A percentile compares a stretch with the other conserved stretches of the same genome.
Conservation (phyloP, 257 asterid genomes). For the Marsdenia floribunda region DNA sequence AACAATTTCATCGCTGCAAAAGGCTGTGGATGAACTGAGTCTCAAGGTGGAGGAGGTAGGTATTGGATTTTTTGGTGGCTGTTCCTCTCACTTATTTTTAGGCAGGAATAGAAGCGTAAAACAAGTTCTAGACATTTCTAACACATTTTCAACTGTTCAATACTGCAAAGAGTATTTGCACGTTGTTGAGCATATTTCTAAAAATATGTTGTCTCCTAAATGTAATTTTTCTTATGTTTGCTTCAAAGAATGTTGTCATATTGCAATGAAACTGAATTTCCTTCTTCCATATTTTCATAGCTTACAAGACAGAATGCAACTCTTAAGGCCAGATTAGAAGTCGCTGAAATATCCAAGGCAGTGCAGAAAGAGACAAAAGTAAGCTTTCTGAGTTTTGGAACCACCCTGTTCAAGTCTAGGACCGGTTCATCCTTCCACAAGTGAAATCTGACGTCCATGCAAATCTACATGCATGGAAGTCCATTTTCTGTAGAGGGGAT, state of each 20-base stretch:
- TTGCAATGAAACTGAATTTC: conserved; percentile 1
- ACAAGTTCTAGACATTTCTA: background rate
- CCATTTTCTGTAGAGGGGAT: background rate
- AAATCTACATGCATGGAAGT: background rate
- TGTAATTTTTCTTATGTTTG: background rate
- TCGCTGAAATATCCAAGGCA: conserved; percentile 20
- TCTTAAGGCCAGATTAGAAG: conserved; percentile 38
- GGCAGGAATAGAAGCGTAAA: background rate
- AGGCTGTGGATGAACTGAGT: conserved; percentile 40
- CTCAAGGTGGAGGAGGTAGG: conserved; percentile 50
- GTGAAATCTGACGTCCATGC: background rate
- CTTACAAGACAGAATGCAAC: conserved; percentile 39
- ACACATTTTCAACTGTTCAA: background rate
- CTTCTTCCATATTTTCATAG: conserved; percentile 29
- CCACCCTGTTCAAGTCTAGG: conserved; percentile 13
- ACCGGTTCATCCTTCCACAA: conserved; percentile 10
- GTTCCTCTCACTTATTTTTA: conserved; percentile 1
- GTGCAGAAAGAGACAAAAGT: conserved; percentile 8
- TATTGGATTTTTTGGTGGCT: background rate
- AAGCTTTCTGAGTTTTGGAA: conserved; percentile 2
- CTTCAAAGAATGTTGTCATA: background rate
- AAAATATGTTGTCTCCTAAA: background rate
- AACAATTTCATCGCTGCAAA: conserved; percentile 56
- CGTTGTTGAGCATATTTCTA: background rate
- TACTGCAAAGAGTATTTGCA: background rate